Conservation (phyloP, 441 rosid species). For the Biscutella auriculata region DNA sequence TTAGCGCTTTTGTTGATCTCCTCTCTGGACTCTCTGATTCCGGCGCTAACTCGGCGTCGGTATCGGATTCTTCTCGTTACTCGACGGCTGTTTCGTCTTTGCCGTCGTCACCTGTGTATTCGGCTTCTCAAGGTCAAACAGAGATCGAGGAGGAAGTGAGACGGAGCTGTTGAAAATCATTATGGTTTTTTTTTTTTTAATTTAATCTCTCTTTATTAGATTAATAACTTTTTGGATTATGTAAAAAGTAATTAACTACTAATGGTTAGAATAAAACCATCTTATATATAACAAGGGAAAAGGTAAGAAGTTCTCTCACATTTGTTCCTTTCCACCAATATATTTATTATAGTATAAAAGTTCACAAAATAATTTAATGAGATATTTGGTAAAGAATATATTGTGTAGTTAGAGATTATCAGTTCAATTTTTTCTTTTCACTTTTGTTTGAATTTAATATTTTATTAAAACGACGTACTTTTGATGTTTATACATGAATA, state of each 20-base stretch:
- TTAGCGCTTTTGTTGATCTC: constrained; percentile 22
- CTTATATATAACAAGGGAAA: too few relatives aligned
- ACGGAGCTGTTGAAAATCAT: constrained; percentile 6
- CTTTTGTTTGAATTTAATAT: too few relatives aligned
- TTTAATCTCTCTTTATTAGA: constrained; percentile 3
- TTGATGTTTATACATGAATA: too few relatives aligned
- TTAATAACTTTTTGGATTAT: constrained; percentile 5
- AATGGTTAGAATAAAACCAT: constrained; percentile 3
- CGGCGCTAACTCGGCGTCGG: constrained; percentile 5
- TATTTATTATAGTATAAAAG: too few relatives aligned
- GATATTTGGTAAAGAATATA: too few relatives aligned
- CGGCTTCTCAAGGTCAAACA: constrained; percentile 7
- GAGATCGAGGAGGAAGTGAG: constrained; percentile 26
- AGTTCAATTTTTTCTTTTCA: too few relatives aligned
- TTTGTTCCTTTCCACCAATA: too few relatives aligned
- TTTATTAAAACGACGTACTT: too few relatives aligned
- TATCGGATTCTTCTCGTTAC: constrained; percentile 17
- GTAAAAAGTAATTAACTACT: constrained; percentile 13
- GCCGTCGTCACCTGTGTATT: constrained; percentile 21
- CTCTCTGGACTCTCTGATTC: constrained; percentile 11
- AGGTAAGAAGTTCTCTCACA: too few relatives aligned
- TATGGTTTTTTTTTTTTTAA: background rate
- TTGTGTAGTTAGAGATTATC: too few relatives aligned
- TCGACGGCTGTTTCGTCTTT: constrained; percentile 25
- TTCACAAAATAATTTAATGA: too few relatives aligned